A percentile compares a stretch with the other conserved stretches of the same genome.
phyloP scores from a whole-genome alignment of 2,329 filamentous ascomycete species.

The Aaosphaeria pasadenensis region DNA sequence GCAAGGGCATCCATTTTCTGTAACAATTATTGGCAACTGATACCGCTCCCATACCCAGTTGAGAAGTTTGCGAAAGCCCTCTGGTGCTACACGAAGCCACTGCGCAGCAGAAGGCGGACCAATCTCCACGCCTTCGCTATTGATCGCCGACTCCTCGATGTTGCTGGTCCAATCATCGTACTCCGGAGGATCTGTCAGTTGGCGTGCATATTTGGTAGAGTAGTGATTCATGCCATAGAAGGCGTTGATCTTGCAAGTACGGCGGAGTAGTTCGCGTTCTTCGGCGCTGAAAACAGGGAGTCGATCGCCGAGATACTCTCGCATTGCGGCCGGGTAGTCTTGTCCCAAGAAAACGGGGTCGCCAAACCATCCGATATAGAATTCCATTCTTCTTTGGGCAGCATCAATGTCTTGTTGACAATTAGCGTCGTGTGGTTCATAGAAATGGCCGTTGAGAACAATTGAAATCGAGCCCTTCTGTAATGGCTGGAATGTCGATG shows the following conservation, averaged over 20 bases:
- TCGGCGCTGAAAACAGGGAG: not conserved
- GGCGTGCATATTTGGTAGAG: slow-evolving; percentile 39
- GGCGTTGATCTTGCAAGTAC: slow-evolving; percentile 27
- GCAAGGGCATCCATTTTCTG: slow-evolving; percentile 41
- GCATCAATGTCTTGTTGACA: not conserved
- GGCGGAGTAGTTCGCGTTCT: slow-evolving; percentile 10
- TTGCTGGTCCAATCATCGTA: slow-evolving; percentile 43
- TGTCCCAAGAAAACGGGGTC: slow-evolving; percentile 25
- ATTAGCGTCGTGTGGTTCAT: slow-evolving; percentile 35
- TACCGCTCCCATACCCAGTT: slow-evolving; percentile 43
- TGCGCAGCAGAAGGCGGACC: not conserved
- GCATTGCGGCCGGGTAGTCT: slow-evolving; percentile 30
- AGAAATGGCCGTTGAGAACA: slow-evolving; percentile 44
- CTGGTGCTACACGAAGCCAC: not conserved
- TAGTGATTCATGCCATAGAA: slow-evolving; percentile 47
- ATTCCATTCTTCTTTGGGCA: slow-evolving; percentile 34
- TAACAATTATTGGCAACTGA: slow-evolving; percentile 42
- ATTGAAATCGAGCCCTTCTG: slow-evolving; percentile 44
- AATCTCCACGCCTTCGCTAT: slow-evolving; percentile 2
- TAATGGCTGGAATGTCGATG: slow-evolving; percentile 36
- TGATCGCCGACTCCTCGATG: slow-evolving; percentile 36
- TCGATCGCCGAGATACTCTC: not conserved
- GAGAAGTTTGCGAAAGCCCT: not conserved
- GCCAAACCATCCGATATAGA: slow-evolving; percentile 43
- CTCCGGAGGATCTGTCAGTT: slow-evolving; percentile 34